Base-by-base conservation (phyloP, 768 basidiomycete genomes). In the Boletellus ananas region DNA sequence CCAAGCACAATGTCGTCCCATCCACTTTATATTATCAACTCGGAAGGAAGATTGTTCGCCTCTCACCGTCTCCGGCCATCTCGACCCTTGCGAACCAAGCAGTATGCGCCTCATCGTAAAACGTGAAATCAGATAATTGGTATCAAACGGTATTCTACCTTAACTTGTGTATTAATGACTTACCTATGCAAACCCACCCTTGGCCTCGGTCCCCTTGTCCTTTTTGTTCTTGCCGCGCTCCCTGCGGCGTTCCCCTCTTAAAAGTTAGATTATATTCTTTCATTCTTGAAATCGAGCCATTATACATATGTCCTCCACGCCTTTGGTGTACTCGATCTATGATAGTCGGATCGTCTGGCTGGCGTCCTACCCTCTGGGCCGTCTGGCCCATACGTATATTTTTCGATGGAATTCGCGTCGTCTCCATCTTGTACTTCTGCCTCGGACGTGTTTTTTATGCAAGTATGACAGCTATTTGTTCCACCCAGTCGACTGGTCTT, bases 131-230 rank as follows among this genome's bases (percentile, higher is more conserved):
- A 60, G 49, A 63, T 56, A 60, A 61, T 61, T 46, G 8, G 23
- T 33, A 36, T 34, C 50, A 35, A 53, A 45, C 43, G 58, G 49
- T 61, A 61, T 54, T 59, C 34, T 65, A 63, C 54, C 52, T 47
- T 65, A 63, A 47, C 44, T 51, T 42, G 14, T 63, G 62, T 63
- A 63, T 57, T 65, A 63, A 57, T 63, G 34, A 20, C 42, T 53
- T 55, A 57, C 53, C 53, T 47, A 63, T 63, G 62, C 59, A 51
- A 62, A 51, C 49, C 29, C 47, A 33, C 29, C 11, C 21, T 20
- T 16, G 18, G 40, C 49, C 45, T 45, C 37, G 29, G 34, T 34
- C 41, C 18, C 12, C 25, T 34, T 3, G 13, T 8, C 7, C 12
- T 36, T 33, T 37, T 51, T 31, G 29, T 49, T 38, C 25, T 43